phyloP scores from a whole-genome alignment of 352 stramenopile genomes.

The Phytophthora pisi region DNA sequence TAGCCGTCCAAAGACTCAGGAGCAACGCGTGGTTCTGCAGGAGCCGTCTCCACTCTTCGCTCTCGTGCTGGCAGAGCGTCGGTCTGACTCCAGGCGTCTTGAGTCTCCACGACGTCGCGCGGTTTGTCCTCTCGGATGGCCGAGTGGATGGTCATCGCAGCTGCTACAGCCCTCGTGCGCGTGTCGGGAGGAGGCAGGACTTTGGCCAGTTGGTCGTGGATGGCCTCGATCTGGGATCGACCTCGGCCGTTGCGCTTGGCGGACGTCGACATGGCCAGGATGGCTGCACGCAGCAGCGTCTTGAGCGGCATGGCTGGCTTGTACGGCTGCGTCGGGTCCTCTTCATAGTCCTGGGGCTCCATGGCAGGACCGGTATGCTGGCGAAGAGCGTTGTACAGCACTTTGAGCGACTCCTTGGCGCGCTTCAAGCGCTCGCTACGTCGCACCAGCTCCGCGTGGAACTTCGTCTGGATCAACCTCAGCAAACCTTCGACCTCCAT shows the following conservation, averaged over 20 bases:
- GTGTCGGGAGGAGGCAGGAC: conserved; percentile 3
- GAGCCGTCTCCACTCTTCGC: conserved; percentile 10
- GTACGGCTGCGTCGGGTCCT: conserved; percentile 26
- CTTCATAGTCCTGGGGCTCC: background rate
- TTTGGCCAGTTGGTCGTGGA: conserved; percentile 46
- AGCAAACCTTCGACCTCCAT: conserved; percentile 71
- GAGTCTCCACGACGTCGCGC: background rate
- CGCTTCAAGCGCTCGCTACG: conserved; percentile 53
- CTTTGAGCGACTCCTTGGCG: conserved; percentile 67
- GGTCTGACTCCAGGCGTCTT: conserved; percentile 23
- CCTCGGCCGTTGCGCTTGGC: conserved; percentile 49
- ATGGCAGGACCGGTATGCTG: conserved; percentile 11
- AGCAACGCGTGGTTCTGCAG: conserved; percentile 9
- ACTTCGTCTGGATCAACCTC: conserved; percentile 64
- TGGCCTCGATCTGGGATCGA: conserved; percentile 41
- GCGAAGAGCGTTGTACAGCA: conserved; percentile 60
- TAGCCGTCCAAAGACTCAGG: conserved; percentile 54
- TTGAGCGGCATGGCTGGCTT: conserved; percentile 45
- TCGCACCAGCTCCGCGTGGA: conserved; percentile 59
- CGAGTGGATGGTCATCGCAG: conserved; percentile 39
- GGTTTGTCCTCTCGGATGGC: conserved; percentile 47
- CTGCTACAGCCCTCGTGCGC: conserved; percentile 27
- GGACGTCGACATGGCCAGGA: conserved; percentile 73
- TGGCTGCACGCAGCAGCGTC: conserved; percentile 58
- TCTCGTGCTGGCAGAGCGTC: conserved; percentile 34